A percentile compares a stretch with the other conserved stretches of the same genome.
phyloP scores from a whole-genome alignment of 768 basidiomycete genomes.

The Lentinula edodes region DNA sequence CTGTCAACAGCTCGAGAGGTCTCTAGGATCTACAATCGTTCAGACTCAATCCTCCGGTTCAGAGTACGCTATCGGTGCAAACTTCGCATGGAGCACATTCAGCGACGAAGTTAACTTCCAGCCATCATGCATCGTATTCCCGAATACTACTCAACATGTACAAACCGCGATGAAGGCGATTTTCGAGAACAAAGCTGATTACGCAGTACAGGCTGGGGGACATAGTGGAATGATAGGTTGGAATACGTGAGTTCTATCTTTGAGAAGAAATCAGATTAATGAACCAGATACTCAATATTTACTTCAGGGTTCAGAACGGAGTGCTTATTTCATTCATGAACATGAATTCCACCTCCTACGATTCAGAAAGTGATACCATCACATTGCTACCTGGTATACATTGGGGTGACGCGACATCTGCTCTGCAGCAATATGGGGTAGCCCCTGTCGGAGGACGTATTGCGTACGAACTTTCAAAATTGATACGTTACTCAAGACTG shows the following conservation, averaged over 20 bases:
- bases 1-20: not conserved
- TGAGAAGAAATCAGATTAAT: no score
- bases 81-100: constrained; percentile 14
- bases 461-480: not conserved
- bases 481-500: not conserved
- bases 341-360: constrained; percentile 7
- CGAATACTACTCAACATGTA: constrained; percentile 10
- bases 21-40: not conserved
- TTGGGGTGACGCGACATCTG: constrained; percentile 4
- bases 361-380: constrained; percentile 1
- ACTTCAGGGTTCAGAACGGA: not conserved
- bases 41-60: not conserved
- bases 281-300: not conserved
- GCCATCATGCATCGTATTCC: constrained; percentile 18
- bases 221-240: constrained; percentile 19
- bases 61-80: not conserved
- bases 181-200: constrained; percentile 11
- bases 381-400: constrained; percentile 6
- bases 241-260: constrained; percentile 2
- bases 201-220: constrained; percentile 18
- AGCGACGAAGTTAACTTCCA: constrained; percentile 7
- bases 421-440: constrained; percentile 5
- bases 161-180: constrained; percentile 17
- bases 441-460: constrained; percentile 9
- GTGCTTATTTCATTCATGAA: constrained; percentile 8